These are phyloP conservation scores for Candida tammaniensis DNA, from an alignment of 805 yeast genomes.

Conservation along the genomic window DNA sequence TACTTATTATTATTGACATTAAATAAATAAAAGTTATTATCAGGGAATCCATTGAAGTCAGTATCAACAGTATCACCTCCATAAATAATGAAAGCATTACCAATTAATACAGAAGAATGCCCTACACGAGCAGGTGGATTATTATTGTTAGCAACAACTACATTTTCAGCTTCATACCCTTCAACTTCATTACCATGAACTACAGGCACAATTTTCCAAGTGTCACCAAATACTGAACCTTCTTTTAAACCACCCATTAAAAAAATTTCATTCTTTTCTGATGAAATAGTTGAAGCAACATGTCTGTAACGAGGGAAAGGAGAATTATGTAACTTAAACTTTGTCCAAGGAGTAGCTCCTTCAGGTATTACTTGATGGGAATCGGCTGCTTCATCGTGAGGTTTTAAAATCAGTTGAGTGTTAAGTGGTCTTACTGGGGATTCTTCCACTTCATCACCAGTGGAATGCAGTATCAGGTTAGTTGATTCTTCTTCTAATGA, in stretches of 20 bases:
- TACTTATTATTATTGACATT: conserved; percentile 50
- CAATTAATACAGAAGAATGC: conserved; percentile 87
- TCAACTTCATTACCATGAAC: conserved; percentile 18
- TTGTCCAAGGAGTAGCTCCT: conserved; percentile 59
- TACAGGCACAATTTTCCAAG: conserved; percentile 78
- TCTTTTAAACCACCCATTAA: conserved; percentile 96
- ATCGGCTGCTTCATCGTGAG: conserved; percentile 10
- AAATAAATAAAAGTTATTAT: conserved; percentile 85
- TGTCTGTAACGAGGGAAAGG: conserved; percentile 97
- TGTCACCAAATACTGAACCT: conserved; percentile 88
- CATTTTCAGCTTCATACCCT: conserved; percentile 28
- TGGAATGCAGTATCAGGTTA: conserved; percentile 3
- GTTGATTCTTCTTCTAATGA: conserved; percentile 14
- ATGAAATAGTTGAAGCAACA: conserved; percentile 73
- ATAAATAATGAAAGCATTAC: conserved; percentile 90
- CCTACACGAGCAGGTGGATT: conserved; percentile 97
- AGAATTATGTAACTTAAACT: conserved; percentile 61
- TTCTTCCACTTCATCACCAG: neutral
- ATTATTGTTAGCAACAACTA: conserved; percentile 58
- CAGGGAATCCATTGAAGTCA: conserved; percentile 72
- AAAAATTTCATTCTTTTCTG: conserved; percentile 77
- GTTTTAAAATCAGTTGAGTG: neutral
- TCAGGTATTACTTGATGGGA: conserved; percentile 6
- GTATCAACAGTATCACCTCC: conserved; percentile 95
- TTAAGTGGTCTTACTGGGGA: conserved; percentile 1